Evolutionary conservation across 371 early-diverging fungal species (phyloP).

Genomic region (Gilbertella persicaria): DNA sequence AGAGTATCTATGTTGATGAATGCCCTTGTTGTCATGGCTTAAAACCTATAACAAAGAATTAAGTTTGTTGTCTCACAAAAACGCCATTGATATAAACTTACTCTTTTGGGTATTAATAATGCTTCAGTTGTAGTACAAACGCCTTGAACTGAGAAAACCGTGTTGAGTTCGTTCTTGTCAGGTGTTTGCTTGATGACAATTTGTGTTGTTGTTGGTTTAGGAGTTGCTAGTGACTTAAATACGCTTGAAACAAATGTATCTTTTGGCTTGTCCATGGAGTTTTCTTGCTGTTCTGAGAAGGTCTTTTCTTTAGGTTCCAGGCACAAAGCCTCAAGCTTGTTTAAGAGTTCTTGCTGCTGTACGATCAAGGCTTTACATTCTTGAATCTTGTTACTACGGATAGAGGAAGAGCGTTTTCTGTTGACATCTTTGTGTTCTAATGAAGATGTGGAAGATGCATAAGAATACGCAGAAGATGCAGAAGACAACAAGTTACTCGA

Average conservation of each 20-base stretch:
- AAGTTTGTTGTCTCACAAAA: too few species aligned
- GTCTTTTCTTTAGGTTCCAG: neutral
- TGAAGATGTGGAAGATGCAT: conserved; percentile 6
- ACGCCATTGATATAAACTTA: conserved; percentile 2
- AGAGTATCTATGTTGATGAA: neutral
- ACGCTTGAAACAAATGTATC: neutral
- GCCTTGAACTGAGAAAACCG: conserved; percentile 16
- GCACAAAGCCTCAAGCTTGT: conserved; percentile 2
- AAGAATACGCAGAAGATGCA: neutral
- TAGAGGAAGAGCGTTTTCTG: neutral
- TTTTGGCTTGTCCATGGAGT: neutral
- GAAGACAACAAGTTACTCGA: neutral
- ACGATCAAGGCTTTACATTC: conserved; percentile 14
- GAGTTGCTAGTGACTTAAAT: neutral
- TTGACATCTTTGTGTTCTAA: neutral
- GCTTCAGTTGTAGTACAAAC: conserved; percentile 17
- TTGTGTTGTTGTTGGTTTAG: conserved; percentile 2
- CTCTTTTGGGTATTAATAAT: conserved; percentile 12
- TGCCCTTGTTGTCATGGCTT: neutral
- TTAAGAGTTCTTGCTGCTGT: conserved; percentile 11
- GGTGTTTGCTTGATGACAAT: conserved; percentile 11
- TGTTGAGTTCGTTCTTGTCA: conserved; percentile 11
- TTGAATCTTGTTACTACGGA: neutral
- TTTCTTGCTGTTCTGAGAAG: neutral
- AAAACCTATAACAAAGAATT: neutral